A percentile compares a stretch with the other conserved stretches of the same genome.
Evolutionary conservation across 495 filamentous ascomycete species (phyloP).

Genomic region (Trichodelitschia bisporula): DNA sequence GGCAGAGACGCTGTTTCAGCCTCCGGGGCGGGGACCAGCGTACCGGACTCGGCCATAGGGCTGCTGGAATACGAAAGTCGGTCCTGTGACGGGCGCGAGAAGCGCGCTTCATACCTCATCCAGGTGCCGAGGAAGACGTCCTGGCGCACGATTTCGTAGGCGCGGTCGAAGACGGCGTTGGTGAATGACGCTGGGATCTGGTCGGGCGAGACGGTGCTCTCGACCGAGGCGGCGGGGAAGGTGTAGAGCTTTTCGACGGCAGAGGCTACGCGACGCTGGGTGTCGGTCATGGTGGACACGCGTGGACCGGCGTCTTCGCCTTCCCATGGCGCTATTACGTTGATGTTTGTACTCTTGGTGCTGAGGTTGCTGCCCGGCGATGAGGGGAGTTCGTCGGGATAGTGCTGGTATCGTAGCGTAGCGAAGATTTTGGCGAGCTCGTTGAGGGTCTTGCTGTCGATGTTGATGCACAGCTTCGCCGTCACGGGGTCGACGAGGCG

Average conservation of each 20-base stretch:
- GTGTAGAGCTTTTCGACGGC: background rate
- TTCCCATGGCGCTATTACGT: too few relatives aligned
- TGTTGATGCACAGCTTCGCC: constrained; percentile 14
- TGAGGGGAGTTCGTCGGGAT: background rate
- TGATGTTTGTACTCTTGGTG: too few relatives aligned
- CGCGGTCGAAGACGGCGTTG: constrained; percentile 1
- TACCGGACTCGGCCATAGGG: too few relatives aligned
- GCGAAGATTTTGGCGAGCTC: constrained; percentile 8
- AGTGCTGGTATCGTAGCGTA: background rate
- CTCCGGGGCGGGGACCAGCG: too few relatives aligned
- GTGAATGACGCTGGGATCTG: constrained; percentile 1
- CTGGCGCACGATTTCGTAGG: background rate
- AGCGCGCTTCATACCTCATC: constrained; percentile 2
- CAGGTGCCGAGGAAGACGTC: constrained; percentile 1
- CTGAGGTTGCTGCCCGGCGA: background rate
- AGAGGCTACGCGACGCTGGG: too few relatives aligned
- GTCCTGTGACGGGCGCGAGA: too few relatives aligned
- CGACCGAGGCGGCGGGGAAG: background rate
- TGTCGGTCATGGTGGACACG: too few relatives aligned
- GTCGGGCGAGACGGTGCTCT: background rate
- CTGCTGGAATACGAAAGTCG: too few relatives aligned
- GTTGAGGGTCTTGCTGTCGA: constrained; percentile 11
- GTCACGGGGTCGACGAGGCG: constrained; percentile 12
- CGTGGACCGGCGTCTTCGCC: too few relatives aligned
- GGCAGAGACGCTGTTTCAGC: too few relatives aligned